Conservation (phyloP, 352 stramenopile genomes). For the Pythium utonaiense region DNA sequence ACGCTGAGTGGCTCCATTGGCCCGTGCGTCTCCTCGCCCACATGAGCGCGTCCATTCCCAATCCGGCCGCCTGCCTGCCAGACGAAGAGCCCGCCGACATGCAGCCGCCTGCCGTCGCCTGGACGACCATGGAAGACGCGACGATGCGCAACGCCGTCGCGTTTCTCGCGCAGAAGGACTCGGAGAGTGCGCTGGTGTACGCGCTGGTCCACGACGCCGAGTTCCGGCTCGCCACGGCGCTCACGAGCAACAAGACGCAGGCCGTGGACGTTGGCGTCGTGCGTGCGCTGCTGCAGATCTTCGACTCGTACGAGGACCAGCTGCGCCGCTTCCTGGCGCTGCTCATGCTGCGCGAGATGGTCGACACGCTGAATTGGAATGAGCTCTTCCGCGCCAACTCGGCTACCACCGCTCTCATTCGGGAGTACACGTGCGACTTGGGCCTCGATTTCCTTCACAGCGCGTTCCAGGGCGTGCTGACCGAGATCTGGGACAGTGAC, state of each 20-base stretch:
- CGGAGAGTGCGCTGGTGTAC: slow-evolving; percentile 64
- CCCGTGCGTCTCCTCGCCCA: neutral
- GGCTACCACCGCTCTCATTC: slow-evolving; percentile 62
- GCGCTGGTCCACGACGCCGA: slow-evolving; percentile 75
- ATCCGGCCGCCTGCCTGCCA: too few relatives aligned
- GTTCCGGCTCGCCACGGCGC: slow-evolving; percentile 63
- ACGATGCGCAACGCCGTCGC: slow-evolving; percentile 62
- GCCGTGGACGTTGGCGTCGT: slow-evolving; percentile 52
- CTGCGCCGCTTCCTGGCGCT: slow-evolving; percentile 58
- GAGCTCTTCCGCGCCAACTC: slow-evolving; percentile 82
- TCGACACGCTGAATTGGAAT: slow-evolving; percentile 78
- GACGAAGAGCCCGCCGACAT: too few relatives aligned
- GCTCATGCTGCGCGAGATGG: slow-evolving; percentile 78
- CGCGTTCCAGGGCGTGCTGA: slow-evolving; percentile 49
- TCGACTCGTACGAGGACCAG: slow-evolving; percentile 71
- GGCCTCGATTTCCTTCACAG: slow-evolving; percentile 61
- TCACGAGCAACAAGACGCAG: slow-evolving; percentile 32
- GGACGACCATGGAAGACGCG: slow-evolving; percentile 25
- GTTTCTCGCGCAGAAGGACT: slow-evolving; percentile 64
- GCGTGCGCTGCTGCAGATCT: slow-evolving; percentile 66
- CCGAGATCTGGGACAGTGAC: slow-evolving; percentile 41
- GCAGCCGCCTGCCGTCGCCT: neutral
- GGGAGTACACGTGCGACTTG: slow-evolving; percentile 74
- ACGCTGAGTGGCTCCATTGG: neutral
- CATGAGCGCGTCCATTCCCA: neutral